Evolutionary conservation across 1,284 basidiomycete species (phyloP), one percentile per base, ranked within the genome.

Genomic region (Microbotryum violaceum): DNA sequence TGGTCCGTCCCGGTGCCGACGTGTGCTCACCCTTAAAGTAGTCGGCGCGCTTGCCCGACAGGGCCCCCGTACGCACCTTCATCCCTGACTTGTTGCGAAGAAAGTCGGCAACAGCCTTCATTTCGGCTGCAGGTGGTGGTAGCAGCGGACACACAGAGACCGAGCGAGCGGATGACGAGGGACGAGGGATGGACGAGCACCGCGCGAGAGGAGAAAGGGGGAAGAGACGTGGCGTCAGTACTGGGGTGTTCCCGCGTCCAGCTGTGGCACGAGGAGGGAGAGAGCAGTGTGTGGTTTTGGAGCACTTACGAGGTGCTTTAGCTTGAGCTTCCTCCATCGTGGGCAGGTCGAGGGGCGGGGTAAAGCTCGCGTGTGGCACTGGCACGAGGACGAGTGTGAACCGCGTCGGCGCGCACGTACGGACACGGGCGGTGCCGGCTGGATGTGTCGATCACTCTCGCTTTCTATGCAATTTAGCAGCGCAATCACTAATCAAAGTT

Each of bases 11-110:
- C 7, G 8, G 31, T 10, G 7, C 31, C 31, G 8, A 8, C 31
- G 8, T 31, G 31, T 29, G 33, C 82, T 70, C 68, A 89, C 91
- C 94, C 80, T 94, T 97, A 81, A 98, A 98, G 79, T 97, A 97
- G 76, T 97, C 94, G 60, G 93, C 81, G 53, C 94, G 86, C 77
- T 96, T 97, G 46, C 94, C 96, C 71, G 91, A 91, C 72, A 97
- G 78, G 8, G 92, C 86, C 46, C 94, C 94, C 5, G 88, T 85
- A 66, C 89, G 83, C 61, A 87, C 84, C 80, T 97, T 97, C 72
- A 96, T 85, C 16, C 90, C 90, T 31, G 91, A 82, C 72, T 85
- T 86, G 69, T 87, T 85, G 53, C 92, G 83, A 53, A 97, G 79
- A 73, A 90, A 97, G 69, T 88, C 82, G 59, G 88, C 88, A 56